phyloP scores from a whole-genome alignment of 106 monocot genomes.

The Dactylorhiza incarnata region DNA sequence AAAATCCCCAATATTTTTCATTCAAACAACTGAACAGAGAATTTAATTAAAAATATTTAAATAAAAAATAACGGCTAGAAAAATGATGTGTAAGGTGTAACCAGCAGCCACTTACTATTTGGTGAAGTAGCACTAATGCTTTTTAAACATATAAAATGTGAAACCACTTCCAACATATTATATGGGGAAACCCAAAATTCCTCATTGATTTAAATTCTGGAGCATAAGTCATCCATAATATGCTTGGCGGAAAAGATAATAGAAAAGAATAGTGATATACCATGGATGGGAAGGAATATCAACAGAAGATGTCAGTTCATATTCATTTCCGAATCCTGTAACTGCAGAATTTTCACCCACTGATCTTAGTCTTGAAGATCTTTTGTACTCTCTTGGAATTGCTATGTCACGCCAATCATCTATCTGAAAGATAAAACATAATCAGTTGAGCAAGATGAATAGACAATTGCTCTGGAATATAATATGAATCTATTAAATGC shows the following conservation, averaged over 20 bases:
- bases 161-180: too few relatives aligned
- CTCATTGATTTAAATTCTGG: background rate
- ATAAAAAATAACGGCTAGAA: too few relatives aligned
- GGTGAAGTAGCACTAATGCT: too few relatives aligned
- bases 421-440: slow-evolving; percentile 35
- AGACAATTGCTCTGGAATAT: background rate
- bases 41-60: too few relatives aligned
- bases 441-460: background rate
- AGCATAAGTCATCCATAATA: background rate
- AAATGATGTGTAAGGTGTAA: too few relatives aligned
- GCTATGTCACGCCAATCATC: slow-evolving; percentile 97
- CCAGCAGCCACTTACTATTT: too few relatives aligned
- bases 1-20: too few relatives aligned
- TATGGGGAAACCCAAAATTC: too few relatives aligned
- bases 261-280: slow-evolving; percentile 25
- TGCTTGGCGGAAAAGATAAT: background rate
- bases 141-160: too few relatives aligned
- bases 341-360: slow-evolving; percentile 47
- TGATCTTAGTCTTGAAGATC: slow-evolving; percentile 48
- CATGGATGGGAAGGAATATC: slow-evolving; percentile 23
- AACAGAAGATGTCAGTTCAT: slow-evolving; percentile 14
- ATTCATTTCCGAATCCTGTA: slow-evolving; percentile 82
- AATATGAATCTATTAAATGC: background rate
- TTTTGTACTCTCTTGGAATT: slow-evolving; percentile 64
- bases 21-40: too few relatives aligned